Evolutionary conservation across 75 land plant genomes (phyloP).

Genomic region (Sequoiadendron giganteum): DNA sequence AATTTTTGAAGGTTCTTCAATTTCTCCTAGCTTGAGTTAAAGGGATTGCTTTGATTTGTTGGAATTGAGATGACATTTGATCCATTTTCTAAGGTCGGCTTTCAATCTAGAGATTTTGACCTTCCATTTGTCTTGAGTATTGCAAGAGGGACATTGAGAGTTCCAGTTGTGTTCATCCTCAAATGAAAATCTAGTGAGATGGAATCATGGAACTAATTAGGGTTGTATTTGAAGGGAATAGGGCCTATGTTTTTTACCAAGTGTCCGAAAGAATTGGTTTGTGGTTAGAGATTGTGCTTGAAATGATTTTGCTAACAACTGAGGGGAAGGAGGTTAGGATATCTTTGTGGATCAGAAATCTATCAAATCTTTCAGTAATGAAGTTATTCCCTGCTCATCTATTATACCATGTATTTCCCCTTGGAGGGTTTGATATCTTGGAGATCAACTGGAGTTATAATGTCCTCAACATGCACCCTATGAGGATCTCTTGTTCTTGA

Average conservation of each 20-base stretch:
- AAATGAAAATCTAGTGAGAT: not conserved
- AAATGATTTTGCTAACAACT: not conserved
- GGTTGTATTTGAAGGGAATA: not conserved
- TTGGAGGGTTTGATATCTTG: not conserved
- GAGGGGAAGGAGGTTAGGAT: not conserved
- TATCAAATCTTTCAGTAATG: not conserved
- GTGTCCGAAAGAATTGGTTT: no score
- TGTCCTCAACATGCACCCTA: not conserved
- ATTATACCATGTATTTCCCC: not conserved
- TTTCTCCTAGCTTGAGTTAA: not conserved
- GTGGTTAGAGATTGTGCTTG: not conserved
- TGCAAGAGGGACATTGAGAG: not conserved
- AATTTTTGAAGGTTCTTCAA: not conserved
- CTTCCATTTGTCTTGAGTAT: not conserved
- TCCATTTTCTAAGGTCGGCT: not conserved
- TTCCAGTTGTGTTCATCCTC: not conserved
- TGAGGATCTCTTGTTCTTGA: not conserved
- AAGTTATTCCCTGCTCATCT: not conserved
- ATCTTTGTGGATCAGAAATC: not conserved
- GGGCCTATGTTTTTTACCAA: not conserved
- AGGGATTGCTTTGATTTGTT: not conserved
- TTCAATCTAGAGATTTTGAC: not conserved
- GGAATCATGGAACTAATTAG: not conserved
- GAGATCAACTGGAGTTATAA: not conserved
- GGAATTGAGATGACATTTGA: not conserved